Evolutionary conservation across 2,329 filamentous ascomycete genomes (phyloP), one percentile per base, ranked within the genome.

Genomic region (Lachnellula occidentalis): DNA sequence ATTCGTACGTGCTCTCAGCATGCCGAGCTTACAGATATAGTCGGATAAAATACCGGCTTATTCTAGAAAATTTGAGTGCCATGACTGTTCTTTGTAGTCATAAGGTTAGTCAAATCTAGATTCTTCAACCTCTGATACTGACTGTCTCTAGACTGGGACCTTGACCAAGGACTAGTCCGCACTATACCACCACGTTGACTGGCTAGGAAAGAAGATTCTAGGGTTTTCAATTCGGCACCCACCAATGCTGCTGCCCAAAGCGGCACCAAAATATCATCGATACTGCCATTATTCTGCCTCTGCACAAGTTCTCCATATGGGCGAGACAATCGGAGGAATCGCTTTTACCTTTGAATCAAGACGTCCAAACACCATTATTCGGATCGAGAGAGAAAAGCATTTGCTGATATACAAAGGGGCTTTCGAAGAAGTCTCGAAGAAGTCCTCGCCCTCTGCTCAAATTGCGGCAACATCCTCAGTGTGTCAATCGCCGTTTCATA

Each of bases 381-480:
- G n/a, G 34, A 37, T 4, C n/a, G 34, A 12, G 3, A 5, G 5
- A 14, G 34, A n/a, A 37, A 37, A 37, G 34, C 34, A 37, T 37
- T 37, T 37, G 34, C 34, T 37, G 34, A n/a, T 37, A 14, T 37
- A 12, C 34, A 37, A 37, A 37, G 34, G 34, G 12, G 34, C 34
- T n/a, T 37, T 14, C 34, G n/a, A n/a, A n/a, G n/a, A n/a, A n/a
- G n/a, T n/a, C n/a, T n/a, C n/a, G 34, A 37, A 37, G 34, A 37
- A n/a, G 34, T 54, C 14, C 42, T 42, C 39, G 39, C 17, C 17
- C 17, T 51, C 5, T 46, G 34, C 15, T 42, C 53, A 3, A 58
- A 52, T 31, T 50, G 53, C 24, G 53, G 53, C 1, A 55, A 55
- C 34, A 31, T 51, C 22, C n/a, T 54, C 22, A 42, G 34, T 14